These are phyloP conservation scores for Leccinum uliginosum DNA, from an alignment of 768 basidiomycete species.

Conservation along the genomic window DNA sequence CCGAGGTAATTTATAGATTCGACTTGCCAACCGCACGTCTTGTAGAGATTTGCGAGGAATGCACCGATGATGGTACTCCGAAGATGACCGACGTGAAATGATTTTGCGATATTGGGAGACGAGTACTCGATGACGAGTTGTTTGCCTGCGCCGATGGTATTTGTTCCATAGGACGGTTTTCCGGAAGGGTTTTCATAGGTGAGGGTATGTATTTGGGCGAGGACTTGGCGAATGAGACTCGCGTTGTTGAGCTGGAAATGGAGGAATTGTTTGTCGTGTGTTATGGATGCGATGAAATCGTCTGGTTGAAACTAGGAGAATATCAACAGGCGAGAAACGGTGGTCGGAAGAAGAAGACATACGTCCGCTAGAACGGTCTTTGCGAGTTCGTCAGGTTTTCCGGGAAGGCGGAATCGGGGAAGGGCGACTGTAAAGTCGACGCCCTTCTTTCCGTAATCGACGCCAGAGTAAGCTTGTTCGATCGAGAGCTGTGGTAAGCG, in stretches of 20 bases:
- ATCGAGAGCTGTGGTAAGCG: constrained; percentile 60
- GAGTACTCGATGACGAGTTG: constrained; percentile 88
- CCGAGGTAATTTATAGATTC: constrained; percentile 90
- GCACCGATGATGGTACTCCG: constrained; percentile 99
- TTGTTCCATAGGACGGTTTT: constrained; percentile 77
- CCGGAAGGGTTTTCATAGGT: constrained; percentile 59
- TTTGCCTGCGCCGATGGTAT: constrained; percentile 73
- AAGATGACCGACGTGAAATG: constrained; percentile 96
- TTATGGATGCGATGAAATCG: constrained; percentile 68
- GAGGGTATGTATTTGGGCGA: constrained; percentile 70
- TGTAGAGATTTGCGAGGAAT: constrained; percentile 87
- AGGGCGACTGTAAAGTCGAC: constrained; percentile 89
- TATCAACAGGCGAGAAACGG: background rate
- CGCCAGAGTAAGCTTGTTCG: constrained; percentile 77
- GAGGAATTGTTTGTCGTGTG: constrained; percentile 74
- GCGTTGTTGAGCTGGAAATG: constrained; percentile 70
- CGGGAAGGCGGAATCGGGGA: constrained; percentile 84
- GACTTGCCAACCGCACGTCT: constrained; percentile 92
- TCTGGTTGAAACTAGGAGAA: constrained; percentile 73
- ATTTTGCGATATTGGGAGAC: constrained; percentile 96
- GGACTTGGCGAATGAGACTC: constrained; percentile 60
- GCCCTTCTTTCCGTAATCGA: constrained; percentile 92
- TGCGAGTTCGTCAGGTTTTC: constrained; percentile 76
- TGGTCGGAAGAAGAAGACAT: constrained; percentile 22
- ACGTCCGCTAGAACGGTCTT: constrained; percentile 71